These are phyloP conservation scores for Discostella pseudostelligera DNA, from an alignment of 108 stramenopile genomes.

Conservation along the genomic window DNA sequence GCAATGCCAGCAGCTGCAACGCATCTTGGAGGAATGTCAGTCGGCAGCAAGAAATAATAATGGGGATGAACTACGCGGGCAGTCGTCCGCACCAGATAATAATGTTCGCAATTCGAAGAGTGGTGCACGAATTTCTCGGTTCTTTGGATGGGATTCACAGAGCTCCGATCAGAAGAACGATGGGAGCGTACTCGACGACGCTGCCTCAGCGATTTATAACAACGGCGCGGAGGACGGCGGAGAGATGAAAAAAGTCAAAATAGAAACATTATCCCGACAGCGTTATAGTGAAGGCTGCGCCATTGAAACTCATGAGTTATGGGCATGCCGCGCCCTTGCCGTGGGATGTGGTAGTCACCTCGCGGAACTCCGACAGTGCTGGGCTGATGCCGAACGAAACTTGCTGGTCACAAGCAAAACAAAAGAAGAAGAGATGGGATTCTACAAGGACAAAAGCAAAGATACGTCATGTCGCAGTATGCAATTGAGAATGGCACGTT, in stretches of 20 bases:
- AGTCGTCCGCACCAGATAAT: background rate
- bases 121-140: constrained; percentile 21
- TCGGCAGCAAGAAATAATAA: constrained; percentile 1
- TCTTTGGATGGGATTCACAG: constrained; percentile 29
- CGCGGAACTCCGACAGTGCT: constrained; percentile 24
- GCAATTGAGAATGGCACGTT: constrained; percentile 37
- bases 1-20: constrained; percentile 25
- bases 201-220: constrained; percentile 8
- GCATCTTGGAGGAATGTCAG: constrained; percentile 32
- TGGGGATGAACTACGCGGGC: background rate
- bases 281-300: constrained; percentile 26
- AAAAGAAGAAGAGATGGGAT: constrained; percentile 1
- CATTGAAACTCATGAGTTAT: constrained; percentile 41
- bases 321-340: constrained; percentile 43
- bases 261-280: background rate
- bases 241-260: constrained; percentile 3
- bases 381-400: constrained; percentile 14
- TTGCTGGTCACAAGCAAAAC: background rate
- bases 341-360: constrained; percentile 36
- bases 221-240: constrained; percentile 1
- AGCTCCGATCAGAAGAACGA: background rate
- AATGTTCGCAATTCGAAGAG: constrained; percentile 11
- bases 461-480: constrained; percentile 20
- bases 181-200: constrained; percentile 14
- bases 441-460: background rate